Evolutionary conservation across 176 grass and related monocot genomes (phyloP), one percentile per base, ranked within the genome.

Genomic region (Areca catechu): DNA sequence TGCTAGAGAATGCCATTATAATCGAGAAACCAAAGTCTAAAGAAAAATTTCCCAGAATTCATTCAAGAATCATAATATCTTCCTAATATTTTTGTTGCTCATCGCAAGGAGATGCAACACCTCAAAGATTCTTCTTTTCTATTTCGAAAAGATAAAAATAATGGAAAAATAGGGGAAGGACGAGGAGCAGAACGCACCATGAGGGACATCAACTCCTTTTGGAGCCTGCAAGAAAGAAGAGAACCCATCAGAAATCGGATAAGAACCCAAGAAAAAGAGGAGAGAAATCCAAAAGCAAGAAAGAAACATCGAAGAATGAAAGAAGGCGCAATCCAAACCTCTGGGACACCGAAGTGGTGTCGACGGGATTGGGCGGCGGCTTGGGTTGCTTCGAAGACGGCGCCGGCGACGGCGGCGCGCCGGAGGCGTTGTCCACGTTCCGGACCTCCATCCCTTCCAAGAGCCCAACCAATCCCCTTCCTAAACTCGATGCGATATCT

Each of bases 301-400:
- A 10, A 57, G 7, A 24, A n/a, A n/a, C n/a, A n/a, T 24, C 3
- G 7, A 19, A 58, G 15, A 21, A 7, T 22, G 53, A 12, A 14
- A 2, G 14, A 10, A 0, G 34, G 18, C 34, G 7, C 34, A 9
- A 37, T 10, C 19, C 27, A 22, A 20, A 72, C 70, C 70, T 72
- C 50, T 24, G 70, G 50, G 70, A 72, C 24, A 55, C 70, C 19
- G 70, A 62, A 50, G 70, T 29, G 20, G 70, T 62, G 49, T 72
- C 70, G 58, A 72, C 70, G 4, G 70, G 70, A 54, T 53, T 72
- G 25, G 70, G 18, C 50, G 49, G 58, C 7, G 70, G 50, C 70
- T 72, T 72, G 14, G 58, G 25, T 48, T 72, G 58, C 70, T 72
- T 72, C 17, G 50, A 19, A 6, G 58, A 43, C 5, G 58, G 58